phyloP scores from a whole-genome alignment of 257 asterid species.

The Solanum lycopersicoides region DNA sequence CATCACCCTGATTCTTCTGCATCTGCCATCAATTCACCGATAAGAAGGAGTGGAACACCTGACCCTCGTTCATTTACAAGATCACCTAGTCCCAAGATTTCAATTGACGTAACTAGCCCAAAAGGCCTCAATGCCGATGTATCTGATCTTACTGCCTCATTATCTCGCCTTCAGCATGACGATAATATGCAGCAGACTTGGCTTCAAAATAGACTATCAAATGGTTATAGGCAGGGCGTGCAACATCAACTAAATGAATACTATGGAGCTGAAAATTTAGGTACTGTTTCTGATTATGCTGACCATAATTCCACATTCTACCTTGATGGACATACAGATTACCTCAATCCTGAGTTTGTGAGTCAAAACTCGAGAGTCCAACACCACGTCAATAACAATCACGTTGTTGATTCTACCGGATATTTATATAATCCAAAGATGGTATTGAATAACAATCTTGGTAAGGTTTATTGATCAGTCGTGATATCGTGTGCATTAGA shows the following conservation, averaged over 20 bases:
- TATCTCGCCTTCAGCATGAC: constrained; percentile 17
- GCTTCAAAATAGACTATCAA: constrained; percentile 25
- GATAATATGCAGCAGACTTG: constrained; percentile 10
- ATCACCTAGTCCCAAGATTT: constrained; percentile 27
- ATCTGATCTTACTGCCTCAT: constrained; percentile 41
- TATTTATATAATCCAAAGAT: not conserved
- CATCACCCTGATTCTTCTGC: constrained; percentile 9
- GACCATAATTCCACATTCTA: constrained; percentile 12
- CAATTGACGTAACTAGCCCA: not conserved
- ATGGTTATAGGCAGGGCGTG: constrained; percentile 15
- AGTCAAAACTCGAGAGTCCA: constrained; percentile 21
- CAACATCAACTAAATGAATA: constrained; percentile 29
- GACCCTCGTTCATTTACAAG: constrained; percentile 14
- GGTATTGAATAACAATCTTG: not conserved
- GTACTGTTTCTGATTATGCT: constrained; percentile 14
- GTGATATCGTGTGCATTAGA: not conserved
- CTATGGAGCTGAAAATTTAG: constrained; percentile 31
- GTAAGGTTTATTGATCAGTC: not conserved
- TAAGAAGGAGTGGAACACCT: constrained; percentile 10
- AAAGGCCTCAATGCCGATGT: constrained; percentile 21
- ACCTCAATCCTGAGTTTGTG: constrained; percentile 29
- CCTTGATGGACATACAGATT: constrained; percentile 26
- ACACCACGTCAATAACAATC: constrained; percentile 6
- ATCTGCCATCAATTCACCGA: constrained; percentile 10
- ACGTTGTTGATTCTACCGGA: not conserved